phyloP scores from a whole-genome alignment of 1,139 yeast species.

The Pichia sp. region DNA sequence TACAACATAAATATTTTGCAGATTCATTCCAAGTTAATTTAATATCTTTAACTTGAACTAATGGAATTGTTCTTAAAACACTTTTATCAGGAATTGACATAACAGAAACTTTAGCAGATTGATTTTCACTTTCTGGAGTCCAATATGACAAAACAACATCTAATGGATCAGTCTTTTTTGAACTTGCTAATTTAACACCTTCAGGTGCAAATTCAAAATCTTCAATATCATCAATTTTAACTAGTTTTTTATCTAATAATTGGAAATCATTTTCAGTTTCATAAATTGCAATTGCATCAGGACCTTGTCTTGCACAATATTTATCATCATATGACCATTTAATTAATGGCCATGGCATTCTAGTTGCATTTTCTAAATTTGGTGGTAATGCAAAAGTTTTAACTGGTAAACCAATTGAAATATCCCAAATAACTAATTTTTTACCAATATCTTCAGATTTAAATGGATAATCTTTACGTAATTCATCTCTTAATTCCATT shows the following conservation, averaged over 20 bases:
- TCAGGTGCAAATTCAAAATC: conserved; percentile 97
- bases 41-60: conserved; percentile 92
- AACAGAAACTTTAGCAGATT: conserved; percentile 90
- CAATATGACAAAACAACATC: conserved; percentile 80
- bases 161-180: conserved; percentile 41
- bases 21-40: conserved; percentile 92
- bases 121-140: conserved; percentile 92
- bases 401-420: conserved; percentile 73
- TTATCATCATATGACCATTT: conserved; percentile 94
- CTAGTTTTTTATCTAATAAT: conserved; percentile 76
- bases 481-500: conserved; percentile 35
- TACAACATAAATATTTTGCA: conserved; percentile 80
- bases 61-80: conserved; percentile 82
- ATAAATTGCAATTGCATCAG: conserved; percentile 87
- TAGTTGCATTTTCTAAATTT: conserved; percentile 58
- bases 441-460: conserved; percentile 88
- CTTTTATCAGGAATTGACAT: conserved; percentile 83
- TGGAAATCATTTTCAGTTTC: conserved; percentile 60
- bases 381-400: conserved; percentile 91
- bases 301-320: conserved; percentile 93
- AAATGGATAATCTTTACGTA: conserved; percentile 65
- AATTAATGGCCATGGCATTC: conserved; percentile 94
- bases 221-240: conserved; percentile 77
- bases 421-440: conserved; percentile 90
- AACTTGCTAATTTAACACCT: conserved; percentile 58